phyloP scores from a whole-genome alignment of 306 rosid genomes.

The Hippophae gyantsensis region DNA sequence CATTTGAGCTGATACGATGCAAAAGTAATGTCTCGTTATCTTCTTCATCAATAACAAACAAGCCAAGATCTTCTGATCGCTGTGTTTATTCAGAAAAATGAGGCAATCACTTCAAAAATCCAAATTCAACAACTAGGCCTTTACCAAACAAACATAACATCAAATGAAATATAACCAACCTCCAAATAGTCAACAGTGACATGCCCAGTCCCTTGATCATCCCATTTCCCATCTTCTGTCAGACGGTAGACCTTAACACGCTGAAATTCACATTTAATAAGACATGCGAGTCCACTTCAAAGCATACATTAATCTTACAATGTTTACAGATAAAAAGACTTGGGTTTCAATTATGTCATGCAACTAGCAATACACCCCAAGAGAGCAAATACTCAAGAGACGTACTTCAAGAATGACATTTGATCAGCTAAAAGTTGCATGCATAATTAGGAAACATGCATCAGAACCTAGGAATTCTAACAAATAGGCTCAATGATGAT shows the following conservation, averaged over 20 bases:
- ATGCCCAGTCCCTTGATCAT: constrained; percentile 97
- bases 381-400: too few relatives aligned
- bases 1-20: constrained; percentile 73
- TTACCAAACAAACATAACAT: constrained; percentile 18
- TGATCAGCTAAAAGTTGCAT: too few relatives aligned
- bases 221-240: constrained; percentile 95
- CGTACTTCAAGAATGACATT: too few relatives aligned
- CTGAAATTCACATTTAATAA: constrained; percentile 39
- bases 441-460: too few relatives aligned
- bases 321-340: too few relatives aligned
- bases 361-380: too few relatives aligned
- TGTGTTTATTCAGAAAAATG: constrained; percentile 28
- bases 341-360: too few relatives aligned
- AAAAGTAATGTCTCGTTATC: constrained; percentile 75
- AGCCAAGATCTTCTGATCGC: constrained; percentile 85
- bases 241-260: constrained; percentile 95
- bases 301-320: too few relatives aligned
- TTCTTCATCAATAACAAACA: constrained; percentile 80
- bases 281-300: neutral
- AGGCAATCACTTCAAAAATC: constrained; percentile 1
- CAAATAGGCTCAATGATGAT: too few relatives aligned
- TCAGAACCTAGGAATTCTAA: too few relatives aligned
- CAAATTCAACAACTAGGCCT: neutral
- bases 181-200: constrained; percentile 81
- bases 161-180: constrained; percentile 38